phyloP scores from a whole-genome alignment of 306 rosid genomes.

The Malus sieversii region DNA sequence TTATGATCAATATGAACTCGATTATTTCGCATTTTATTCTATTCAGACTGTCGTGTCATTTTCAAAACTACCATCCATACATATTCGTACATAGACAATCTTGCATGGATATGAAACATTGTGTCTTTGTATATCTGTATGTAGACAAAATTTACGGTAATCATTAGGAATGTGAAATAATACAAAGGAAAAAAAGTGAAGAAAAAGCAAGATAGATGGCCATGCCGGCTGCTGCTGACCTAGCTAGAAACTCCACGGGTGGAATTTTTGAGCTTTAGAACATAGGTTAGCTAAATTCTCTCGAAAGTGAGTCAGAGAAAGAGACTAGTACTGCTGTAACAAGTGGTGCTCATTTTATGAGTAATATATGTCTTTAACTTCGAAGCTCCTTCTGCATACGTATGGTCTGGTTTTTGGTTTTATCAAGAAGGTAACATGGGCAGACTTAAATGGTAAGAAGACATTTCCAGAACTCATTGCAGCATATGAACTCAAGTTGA shows the following conservation, averaged over 20 bases:
- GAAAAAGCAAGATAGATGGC: background rate
- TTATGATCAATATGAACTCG: too few relatives aligned
- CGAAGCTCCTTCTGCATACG: too few relatives aligned
- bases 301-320: background rate
- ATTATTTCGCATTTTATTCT: too few relatives aligned
- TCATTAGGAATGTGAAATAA: constrained; percentile 1
- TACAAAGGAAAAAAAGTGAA: background rate
- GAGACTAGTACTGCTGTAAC: background rate
- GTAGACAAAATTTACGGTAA: background rate
- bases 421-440: constrained; percentile 13
- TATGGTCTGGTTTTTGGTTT: too few relatives aligned
- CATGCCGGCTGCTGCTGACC: constrained; percentile 1
- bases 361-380: too few relatives aligned
- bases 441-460: constrained; percentile 20
- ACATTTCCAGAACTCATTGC: constrained; percentile 17
- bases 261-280: constrained; percentile 19
- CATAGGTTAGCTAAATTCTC: constrained; percentile 3
- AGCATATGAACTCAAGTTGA: constrained; percentile 7
- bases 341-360: too few relatives aligned
- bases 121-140: background rate
- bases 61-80: too few relatives aligned
- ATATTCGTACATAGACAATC: too few relatives aligned
- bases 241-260: background rate
- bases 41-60: too few relatives aligned
- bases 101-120: too few relatives aligned